A percentile compares a stretch with the other conserved stretches of the same genome.
Conservation (phyloP, 768 basidiomycete species). For the Macrolepiota fuliginosa region DNA sequence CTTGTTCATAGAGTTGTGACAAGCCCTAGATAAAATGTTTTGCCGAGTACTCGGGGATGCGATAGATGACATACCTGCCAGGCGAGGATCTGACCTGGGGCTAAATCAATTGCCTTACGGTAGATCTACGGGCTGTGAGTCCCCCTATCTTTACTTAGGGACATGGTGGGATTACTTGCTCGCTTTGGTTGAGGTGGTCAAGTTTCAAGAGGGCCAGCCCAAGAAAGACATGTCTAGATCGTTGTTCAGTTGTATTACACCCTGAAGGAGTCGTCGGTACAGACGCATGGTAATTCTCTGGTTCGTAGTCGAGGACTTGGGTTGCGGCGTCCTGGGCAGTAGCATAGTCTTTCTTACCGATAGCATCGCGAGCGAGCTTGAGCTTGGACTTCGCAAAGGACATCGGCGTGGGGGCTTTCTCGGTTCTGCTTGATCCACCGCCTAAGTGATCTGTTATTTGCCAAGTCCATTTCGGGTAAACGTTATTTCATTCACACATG, state of each 20-base stretch:
- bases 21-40: conserved; percentile 55
- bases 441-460: not conserved
- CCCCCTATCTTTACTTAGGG: conserved; percentile 12
- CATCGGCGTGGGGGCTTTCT: conserved; percentile 20
- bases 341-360: conserved; percentile 73
- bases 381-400: conserved; percentile 69
- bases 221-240: conserved; percentile 75
- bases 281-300: conserved; percentile 86
- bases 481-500: not conserved
- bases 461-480: not conserved
- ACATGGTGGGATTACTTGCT: conserved; percentile 62
- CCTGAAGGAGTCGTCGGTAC: conserved; percentile 24
- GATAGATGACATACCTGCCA: conserved; percentile 65
- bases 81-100: conserved; percentile 70
- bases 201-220: conserved; percentile 80
- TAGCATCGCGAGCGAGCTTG: conserved; percentile 73
- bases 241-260: not conserved
- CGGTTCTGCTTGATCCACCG: not conserved
- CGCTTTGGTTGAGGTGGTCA: conserved; percentile 67
- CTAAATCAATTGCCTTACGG: conserved; percentile 68
- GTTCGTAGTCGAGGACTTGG: conserved; percentile 71
- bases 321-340: conserved; percentile 64
- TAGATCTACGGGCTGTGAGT: conserved; percentile 54
- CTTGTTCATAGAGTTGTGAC: conserved; percentile 67
- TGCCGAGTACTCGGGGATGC: conserved; percentile 14